phyloP scores from a whole-genome alignment of 192 early-diverging fungal genomes.

The Neocallimastix lanati region DNA sequence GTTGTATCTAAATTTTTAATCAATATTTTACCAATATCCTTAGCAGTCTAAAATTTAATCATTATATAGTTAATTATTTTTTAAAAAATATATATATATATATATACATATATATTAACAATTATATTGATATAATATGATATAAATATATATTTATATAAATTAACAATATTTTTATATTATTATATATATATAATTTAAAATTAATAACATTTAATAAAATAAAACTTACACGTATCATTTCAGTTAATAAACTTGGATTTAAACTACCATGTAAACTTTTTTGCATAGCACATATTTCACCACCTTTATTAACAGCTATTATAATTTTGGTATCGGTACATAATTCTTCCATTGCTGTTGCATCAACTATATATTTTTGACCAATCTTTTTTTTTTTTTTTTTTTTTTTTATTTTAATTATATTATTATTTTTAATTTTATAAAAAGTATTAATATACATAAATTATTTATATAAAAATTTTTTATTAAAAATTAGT shows the following conservation, averaged over 20 bases:
- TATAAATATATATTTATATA: no score
- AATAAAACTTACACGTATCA: conserved; percentile 45
- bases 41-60: neutral
- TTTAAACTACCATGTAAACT: conserved; percentile 52
- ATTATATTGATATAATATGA: no score
- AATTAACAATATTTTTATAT: no score
- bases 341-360: conserved; percentile 74
- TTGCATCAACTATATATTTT: conserved; percentile 70
- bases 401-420: neutral
- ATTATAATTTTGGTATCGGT: conserved; percentile 62
- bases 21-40: neutral
- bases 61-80: no score
- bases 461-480: no score
- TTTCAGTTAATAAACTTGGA: conserved; percentile 54
- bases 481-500: no score
- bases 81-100: no score
- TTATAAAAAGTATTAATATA: no score
- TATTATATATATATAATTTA: no score
- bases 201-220: no score
- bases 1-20: neutral
- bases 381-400: conserved; percentile 45
- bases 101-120: neutral
- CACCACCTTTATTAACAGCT: conserved; percentile 56
- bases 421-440: no score
- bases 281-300: conserved; percentile 79